Base-by-base conservation (phyloP, 2,329 filamentous ascomycete genomes). In the Cladophialophora immunda region DNA sequence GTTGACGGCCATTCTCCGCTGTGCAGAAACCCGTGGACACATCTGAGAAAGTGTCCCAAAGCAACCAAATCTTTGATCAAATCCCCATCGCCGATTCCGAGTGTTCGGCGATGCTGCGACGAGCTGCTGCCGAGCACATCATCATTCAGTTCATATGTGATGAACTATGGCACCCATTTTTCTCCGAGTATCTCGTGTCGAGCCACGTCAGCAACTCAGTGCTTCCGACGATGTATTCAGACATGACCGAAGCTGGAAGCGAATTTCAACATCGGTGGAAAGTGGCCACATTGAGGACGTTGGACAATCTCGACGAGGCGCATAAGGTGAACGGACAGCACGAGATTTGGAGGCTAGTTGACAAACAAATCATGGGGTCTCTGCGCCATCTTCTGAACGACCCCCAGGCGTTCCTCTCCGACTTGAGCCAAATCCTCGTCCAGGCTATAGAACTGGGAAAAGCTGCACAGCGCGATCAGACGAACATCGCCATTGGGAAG, bases 201-300 rank as follows among this genome's bases (percentile, higher is more conserved):
- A 17, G 9, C 15, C 25, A n/a, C 25, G 41, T 47, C 7, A 47
- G 34, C 27, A 32, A 22, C 17, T 17, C 27, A 17, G n/a, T 32
- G 30, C 30, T 53, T 54, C n/a, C 58, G 8, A 53, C 56, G 11
- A 62, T 62, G 41, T 25, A 62, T 36, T 36, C 22, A 36, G n/a
- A 47, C 11, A 53, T 62, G 47, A 47, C 47, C 22, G 47, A 52
- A 34, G 59, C 47, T 19, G 47, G 59, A 53, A 27, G 19, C 9
- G 59, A 54, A 25, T 62, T 62, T 36, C 59, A 62, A 38, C 59
- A 62, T 55, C 29, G 47, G 8, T 62, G 59, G 59, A 54, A 30
- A 55, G 59, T 62, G 29, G 30, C 59, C 32, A 62, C 59, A 55
- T 62, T 62, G 47, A 62, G n/a, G 59, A 38, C 47, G 4, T 38